Base-by-base conservation (phyloP, 1,284 basidiomycete genomes). In the Cutaneotrichosporon cyanovorans region DNA sequence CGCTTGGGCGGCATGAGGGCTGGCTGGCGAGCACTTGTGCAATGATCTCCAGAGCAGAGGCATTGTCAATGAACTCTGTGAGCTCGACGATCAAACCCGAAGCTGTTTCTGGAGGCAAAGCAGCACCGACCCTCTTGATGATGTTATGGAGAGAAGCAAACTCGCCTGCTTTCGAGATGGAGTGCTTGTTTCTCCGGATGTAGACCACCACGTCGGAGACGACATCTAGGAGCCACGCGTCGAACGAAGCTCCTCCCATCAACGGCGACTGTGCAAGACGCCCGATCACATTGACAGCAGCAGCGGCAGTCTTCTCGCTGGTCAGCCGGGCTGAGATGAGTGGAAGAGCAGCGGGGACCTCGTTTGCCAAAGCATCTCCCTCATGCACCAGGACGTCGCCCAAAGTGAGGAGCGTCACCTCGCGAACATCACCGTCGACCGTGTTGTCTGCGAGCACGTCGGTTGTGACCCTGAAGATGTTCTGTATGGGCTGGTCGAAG, bases 351-450 rank as follows among this genome's bases (percentile, higher is more conserved):
- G 62, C 59, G 4, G 57, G 45, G 39, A 69, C 68, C n/a, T 73
- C 66, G 8, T 47, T 14, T 0, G 62, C 57, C 14, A 78, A 60
- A 15, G 81, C 73, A 42, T 90, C 87, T 0, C 85, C 84, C 10
- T 89, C 87, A 55, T 82, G 83, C 31, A 89, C 79, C 77, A 96
- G 85, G 5, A 97, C 72, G 60, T 88, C 84, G 1, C 85, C 89
- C 31, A 96, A 78, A 36, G 81, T 82, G 28, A 84, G 80, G 60
- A 97, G 84, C 0, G 89, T 89, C 54, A 80, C 81, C 31, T 80
- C 78, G 34, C 88, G 81, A 28, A 98, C 88, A 56, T 96, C 90
- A 11, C 87, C 83, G 66, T 97, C 93, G 4, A 90, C 89, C 54
- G 89, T 86, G 50, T 85, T 79, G 42, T 80, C 85, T 41, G 75